Base-by-base conservation (phyloP, 2,329 filamentous ascomycete species). In the Penicillium freii region DNA sequence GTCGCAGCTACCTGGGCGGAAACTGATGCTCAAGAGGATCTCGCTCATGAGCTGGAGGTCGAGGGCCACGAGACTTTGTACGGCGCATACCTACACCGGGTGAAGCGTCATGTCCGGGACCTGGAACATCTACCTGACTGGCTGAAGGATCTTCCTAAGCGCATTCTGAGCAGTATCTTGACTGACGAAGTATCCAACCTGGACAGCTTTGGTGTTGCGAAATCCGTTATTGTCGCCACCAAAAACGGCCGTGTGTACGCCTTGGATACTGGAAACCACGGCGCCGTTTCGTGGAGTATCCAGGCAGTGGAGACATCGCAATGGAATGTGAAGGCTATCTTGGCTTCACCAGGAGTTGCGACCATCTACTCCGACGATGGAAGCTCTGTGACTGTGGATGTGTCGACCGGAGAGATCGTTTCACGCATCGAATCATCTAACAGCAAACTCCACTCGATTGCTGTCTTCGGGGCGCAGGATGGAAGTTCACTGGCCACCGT, bases 1-100 rank as follows among this genome's bases (percentile, higher is more conserved):
- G 81, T 91, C 27, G 87, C 90, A 52, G 92, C 91, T 38, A 84
- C 85, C 11, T 96, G 91, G 83, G 89, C 88, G 0, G 90, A 93
- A 49, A 83, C 91, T 6, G 87, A 88, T 13, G 85, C 88, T 63
- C 83, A 84, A 17, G 89, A 92, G 70, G 83, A 86, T 51, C 79
- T 97, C 48, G 91, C 87, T 6, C 87, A 90, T 71, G 90, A 91
- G 31, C 80, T 97, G 8, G 89, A 96, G 64, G 84, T 90, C 25
- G 93, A 99, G 75, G 89, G 90, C 4, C 89, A 96, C 70, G 89
- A 88, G 68, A 96, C 89, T 70, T 81, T 90, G 3, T 69, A 90
- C 6, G 81, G 84, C 11, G 94, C 94, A n/a, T 99, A 96, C 69
- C 77, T 93, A 29, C 92, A 97, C 75, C 88, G 94, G 15, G 81